phyloP scores from a whole-genome alignment of 2,329 filamentous ascomycete species.

The Fusarium haematococcum region DNA sequence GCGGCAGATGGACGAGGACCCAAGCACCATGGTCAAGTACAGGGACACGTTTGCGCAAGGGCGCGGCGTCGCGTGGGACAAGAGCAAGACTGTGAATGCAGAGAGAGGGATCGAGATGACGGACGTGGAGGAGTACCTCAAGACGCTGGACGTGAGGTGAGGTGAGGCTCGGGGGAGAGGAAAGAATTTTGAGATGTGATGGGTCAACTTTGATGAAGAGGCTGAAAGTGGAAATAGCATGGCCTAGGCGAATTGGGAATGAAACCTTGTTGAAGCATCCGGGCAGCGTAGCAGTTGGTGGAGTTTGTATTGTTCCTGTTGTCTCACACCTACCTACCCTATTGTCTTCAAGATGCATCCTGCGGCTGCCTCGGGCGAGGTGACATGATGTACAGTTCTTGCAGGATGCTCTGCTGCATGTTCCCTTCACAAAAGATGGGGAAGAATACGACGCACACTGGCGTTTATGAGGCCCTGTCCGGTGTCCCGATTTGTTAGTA shows the following conservation, averaged over 20 bases:
- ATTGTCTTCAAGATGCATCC: background rate
- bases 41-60: slow-evolving; percentile 70
- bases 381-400: background rate
- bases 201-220: background rate
- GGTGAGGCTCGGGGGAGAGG: slow-evolving; percentile 20
- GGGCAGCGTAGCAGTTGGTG: slow-evolving; percentile 4
- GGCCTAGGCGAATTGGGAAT: background rate
- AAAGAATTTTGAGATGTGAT: background rate
- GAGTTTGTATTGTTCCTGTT: background rate
- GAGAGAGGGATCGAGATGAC: slow-evolving; percentile 59
- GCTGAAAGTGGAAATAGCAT: background rate
- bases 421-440: background rate
- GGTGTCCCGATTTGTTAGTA: slow-evolving; percentile 3
- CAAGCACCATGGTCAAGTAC: slow-evolving; percentile 69
- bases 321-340: background rate
- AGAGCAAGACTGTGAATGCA: slow-evolving; percentile 64
- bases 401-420: background rate
- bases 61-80: slow-evolving; percentile 69
- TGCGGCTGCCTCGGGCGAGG: background rate
- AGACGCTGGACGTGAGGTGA: slow-evolving; percentile 34
- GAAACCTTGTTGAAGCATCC: background rate
- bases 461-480: background rate
- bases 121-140: slow-evolving; percentile 56
- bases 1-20: slow-evolving; percentile 59
- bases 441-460: background rate